Base-by-base conservation (phyloP, 495 filamentous ascomycete genomes). In the Penicillium pancosmium region DNA sequence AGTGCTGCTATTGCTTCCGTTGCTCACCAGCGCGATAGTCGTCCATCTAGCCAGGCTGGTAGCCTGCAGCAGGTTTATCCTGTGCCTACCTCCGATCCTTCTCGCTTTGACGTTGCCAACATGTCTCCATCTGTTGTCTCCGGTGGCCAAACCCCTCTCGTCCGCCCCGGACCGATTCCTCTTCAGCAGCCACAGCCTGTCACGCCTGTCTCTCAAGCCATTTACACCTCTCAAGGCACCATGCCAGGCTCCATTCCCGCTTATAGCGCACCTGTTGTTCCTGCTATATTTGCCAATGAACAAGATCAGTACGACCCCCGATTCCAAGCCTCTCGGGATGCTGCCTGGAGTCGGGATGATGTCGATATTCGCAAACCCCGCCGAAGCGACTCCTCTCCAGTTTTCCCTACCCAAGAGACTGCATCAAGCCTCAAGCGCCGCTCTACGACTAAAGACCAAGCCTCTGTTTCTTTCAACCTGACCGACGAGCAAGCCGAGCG, bases 11-110 rank as follows among this genome's bases (percentile, higher is more conserved):
- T 77, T 13, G 64, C 69, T 55, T 70, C 70, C 50, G 63, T 56
- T 21, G 65, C 70, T 54, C 61, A 57, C 52, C 56, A 61, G 16
- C 62, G 66, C 16, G 57, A 63, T n/a, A 71, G 66, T 16, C 54
- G 68, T 12, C 56, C 63, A 5, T 65, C 68, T 53, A 73, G 64
- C 51, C 72, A 73, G 41, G 57, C 60, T 23, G 74, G 66, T 25
- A 74, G 71, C 52, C 72, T 82, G 48, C 79, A 80, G 56, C 73
- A 80, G 43, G 73, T 82, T 67, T 69, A 78, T 74, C 85, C 88
- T 9, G 64, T 87, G 38, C 79, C 86, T 25, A 89, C 85, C 19
- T 78, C 78, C 11, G 88, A 90, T 64, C 83, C 83, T 4, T 73
- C 74, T 33, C 80, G 76, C 41, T 88, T 84, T 62, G 86, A 88